Percentiles rank a stretch among this genome's conserved stretches.
These are phyloP conservation scores for Sporothrix phasma DNA, from an alignment of 2,329 filamentous ascomycete species.

Conservation along the genomic window DNA sequence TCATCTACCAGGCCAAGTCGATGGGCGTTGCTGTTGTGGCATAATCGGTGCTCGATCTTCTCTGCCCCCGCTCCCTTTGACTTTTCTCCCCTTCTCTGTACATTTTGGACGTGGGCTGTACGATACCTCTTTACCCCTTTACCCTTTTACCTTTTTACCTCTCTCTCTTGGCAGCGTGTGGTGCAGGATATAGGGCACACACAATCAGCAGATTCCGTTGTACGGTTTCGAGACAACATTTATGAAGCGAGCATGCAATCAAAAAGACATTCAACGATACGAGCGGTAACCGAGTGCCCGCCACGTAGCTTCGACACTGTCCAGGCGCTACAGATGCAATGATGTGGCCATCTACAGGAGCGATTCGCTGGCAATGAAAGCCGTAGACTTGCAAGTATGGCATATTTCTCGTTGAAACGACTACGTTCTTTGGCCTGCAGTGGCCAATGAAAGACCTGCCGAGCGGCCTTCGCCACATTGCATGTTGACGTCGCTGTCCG, in stretches of 20 bases:
- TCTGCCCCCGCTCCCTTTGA: not conserved
- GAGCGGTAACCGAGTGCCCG: too few species aligned
- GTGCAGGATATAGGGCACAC: slow-evolving; percentile 8
- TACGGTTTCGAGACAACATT: not conserved
- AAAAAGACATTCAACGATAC: not conserved
- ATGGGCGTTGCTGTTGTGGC: slow-evolving; percentile 64
- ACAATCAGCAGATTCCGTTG: not conserved
- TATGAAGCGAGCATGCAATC: slow-evolving; percentile 5
- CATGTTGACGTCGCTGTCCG: too few species aligned
- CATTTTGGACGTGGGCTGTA: slow-evolving; percentile 6
- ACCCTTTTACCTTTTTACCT: too few species aligned
- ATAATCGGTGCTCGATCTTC: slow-evolving; percentile 25
- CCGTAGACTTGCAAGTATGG: not conserved
- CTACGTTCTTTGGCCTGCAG: too few species aligned
- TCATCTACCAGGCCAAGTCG: slow-evolving; percentile 66
- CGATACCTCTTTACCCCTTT: slow-evolving; percentile 10
- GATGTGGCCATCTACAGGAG: too few species aligned
- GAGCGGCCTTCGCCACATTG: too few species aligned
- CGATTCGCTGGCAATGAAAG: too few species aligned
- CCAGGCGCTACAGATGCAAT: too few species aligned
- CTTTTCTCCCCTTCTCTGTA: not conserved
- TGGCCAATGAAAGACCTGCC: too few species aligned
- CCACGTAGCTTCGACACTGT: too few species aligned
- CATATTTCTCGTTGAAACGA: too few species aligned
- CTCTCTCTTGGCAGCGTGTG: not conserved